These are phyloP conservation scores for Wickerhamomyces chambardii DNA, from an alignment of 805 yeast genomes.

Conservation along the genomic window DNA sequence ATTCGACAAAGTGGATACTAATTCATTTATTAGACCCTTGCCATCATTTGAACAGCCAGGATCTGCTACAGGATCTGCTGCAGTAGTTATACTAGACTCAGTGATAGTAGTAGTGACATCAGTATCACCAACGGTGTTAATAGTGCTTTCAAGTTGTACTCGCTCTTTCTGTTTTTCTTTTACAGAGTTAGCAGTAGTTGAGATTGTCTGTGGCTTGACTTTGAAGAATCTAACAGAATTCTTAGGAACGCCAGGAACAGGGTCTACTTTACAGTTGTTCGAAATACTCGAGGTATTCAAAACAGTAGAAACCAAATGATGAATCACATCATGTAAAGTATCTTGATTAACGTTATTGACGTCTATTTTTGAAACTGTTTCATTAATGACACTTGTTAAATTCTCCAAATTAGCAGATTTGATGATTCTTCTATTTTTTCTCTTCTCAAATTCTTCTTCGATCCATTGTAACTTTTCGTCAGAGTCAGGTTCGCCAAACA, in stretches of 20 bases:
- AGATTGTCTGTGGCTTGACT: constrained; percentile 12
- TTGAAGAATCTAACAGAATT: constrained; percentile 22
- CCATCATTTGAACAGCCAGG: too few relatives aligned
- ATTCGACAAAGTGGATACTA: too few relatives aligned
- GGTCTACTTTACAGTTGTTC: constrained; percentile 2
- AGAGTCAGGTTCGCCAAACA: constrained; percentile 56
- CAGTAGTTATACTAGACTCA: too few relatives aligned
- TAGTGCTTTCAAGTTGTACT: too few relatives aligned
- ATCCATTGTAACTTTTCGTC: constrained; percentile 61
- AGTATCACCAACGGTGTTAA: too few relatives aligned
- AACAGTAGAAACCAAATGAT: constrained; percentile 15
- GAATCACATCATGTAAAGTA: constrained; percentile 14
- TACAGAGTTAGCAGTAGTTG: too few relatives aligned
- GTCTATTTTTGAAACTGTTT: constrained; percentile 27
- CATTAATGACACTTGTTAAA: constrained; percentile 16
- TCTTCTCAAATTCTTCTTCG: constrained; percentile 56
- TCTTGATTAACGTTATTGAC: constrained; percentile 36
- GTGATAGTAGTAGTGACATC: too few relatives aligned
- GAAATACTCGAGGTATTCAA: constrained; percentile 1
- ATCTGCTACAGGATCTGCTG: too few relatives aligned
- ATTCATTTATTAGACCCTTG: too few relatives aligned
- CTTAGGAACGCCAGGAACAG: constrained; percentile 17
- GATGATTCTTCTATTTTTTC: constrained; percentile 51
- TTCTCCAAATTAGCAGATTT: constrained; percentile 26
- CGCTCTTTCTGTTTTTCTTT: too few relatives aligned